A percentile compares a stretch with the other conserved stretches of the same genome.
phyloP scores from a whole-genome alignment of 2,329 filamentous ascomycete species.

The Apiospora saccharicola region DNA sequence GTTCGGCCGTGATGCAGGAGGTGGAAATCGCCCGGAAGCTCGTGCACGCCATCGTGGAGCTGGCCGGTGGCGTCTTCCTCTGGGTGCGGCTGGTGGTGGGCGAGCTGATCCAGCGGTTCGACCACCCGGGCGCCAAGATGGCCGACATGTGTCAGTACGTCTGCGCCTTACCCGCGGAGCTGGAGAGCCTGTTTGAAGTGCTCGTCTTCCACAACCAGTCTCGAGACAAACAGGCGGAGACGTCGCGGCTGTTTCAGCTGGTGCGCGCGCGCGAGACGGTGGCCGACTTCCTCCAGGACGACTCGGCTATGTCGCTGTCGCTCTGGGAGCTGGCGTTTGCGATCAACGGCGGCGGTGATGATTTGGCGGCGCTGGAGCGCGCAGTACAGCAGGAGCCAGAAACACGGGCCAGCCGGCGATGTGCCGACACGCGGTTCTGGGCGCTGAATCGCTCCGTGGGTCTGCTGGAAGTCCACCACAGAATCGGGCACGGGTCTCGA shows the following conservation, averaged over 20 bases:
- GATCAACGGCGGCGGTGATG: constrained; percentile 31
- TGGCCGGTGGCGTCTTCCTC: constrained; percentile 38
- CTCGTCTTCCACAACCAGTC: constrained; percentile 41
- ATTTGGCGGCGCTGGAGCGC: constrained; percentile 29
- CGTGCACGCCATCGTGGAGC: constrained; percentile 28
- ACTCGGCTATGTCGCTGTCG: constrained; percentile 40
- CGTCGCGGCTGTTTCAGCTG: constrained; percentile 41
- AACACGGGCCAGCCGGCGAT: constrained; percentile 32
- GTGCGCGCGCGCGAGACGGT: constrained; percentile 42
- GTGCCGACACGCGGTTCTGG: constrained; percentile 27
- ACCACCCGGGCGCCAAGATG: background rate
- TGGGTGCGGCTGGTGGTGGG: constrained; percentile 41
- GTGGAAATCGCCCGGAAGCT: constrained; percentile 20
- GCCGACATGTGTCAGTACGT: constrained; percentile 26
- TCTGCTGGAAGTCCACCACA: constrained; percentile 37
- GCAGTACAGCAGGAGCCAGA: constrained; percentile 35
- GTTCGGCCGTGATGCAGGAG: constrained; percentile 28
- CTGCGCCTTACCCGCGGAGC: constrained; percentile 35
- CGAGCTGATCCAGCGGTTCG: constrained; percentile 33
- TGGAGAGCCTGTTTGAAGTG: constrained; percentile 41
- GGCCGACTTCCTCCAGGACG: constrained; percentile 43
- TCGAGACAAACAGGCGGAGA: constrained; percentile 29
- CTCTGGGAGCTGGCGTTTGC: constrained; percentile 46
- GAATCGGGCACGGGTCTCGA: background rate
- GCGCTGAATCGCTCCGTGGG: constrained; percentile 37